Conservation (phyloP, 257 asterid genomes). For the Sherardia arvensis region DNA sequence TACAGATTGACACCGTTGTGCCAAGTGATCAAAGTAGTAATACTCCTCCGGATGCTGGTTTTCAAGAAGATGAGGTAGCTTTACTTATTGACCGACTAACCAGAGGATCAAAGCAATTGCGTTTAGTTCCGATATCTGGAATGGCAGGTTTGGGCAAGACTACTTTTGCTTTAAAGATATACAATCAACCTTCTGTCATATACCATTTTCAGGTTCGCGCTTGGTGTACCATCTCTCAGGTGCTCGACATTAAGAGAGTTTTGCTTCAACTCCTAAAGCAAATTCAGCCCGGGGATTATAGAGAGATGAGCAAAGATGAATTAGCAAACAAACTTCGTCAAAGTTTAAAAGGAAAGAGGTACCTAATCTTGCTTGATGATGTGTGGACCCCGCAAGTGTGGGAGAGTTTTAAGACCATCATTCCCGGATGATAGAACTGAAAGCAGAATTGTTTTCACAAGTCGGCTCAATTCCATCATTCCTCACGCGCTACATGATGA, state of each 20-base stretch:
- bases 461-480: background rate
- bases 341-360: background rate
- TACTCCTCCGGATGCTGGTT: background rate
- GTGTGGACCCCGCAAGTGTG: background rate
- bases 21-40: background rate
- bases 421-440: background rate
- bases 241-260: background rate
- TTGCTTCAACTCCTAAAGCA: background rate
- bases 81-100: background rate
- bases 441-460: background rate
- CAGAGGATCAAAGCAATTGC: background rate
- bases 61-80: background rate
- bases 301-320: background rate
- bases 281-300: background rate
- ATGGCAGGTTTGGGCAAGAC: conserved; percentile 11
- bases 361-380: background rate
- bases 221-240: conserved; percentile 5
- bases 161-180: conserved; percentile 1
- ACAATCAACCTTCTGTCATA: background rate
- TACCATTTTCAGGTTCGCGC: background rate
- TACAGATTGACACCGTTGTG: background rate
- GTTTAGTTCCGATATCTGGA: background rate
- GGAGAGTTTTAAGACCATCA: background rate
- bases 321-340: background rate
- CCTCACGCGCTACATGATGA: background rate